These are phyloP conservation scores for Backusella sp. DNA, from an alignment of 192 early-diverging fungal genomes.

Conservation along the genomic window DNA sequence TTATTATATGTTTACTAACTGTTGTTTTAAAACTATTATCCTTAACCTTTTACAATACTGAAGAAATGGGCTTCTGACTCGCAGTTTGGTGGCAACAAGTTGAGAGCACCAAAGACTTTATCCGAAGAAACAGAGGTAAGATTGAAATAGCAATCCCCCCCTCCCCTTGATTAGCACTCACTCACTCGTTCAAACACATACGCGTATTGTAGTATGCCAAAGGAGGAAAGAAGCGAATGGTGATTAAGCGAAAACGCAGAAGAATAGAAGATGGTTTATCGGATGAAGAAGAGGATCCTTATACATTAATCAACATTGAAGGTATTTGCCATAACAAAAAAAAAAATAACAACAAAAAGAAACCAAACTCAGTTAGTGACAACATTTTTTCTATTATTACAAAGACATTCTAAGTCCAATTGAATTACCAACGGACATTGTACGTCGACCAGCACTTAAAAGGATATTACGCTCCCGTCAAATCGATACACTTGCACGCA, in stretches of 20 bases:
- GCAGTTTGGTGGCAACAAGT: constrained; percentile 44
- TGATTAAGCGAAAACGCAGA: constrained; percentile 34
- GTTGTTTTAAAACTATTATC: constrained; percentile 11
- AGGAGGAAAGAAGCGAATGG: constrained; percentile 37
- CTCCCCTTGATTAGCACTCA: constrained; percentile 13
- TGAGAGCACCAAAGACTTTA: constrained; percentile 41
- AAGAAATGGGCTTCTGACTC: constrained; percentile 48
- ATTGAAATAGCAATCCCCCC: constrained; percentile 1
- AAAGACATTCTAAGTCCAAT: constrained; percentile 54
- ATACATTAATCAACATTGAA: constrained; percentile 61
- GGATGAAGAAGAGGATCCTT: constrained; percentile 59
- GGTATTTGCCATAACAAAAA: constrained; percentile 25
- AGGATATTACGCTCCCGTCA: constrained; percentile 53
- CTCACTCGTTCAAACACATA: not conserved
- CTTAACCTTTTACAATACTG: constrained; percentile 40
- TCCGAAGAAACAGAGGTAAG: constrained; percentile 30
- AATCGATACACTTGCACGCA: constrained; percentile 51
- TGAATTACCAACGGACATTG: constrained; percentile 52
- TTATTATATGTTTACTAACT: not conserved
- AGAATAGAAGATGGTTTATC: constrained; percentile 31
- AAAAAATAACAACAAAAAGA: not conserved
- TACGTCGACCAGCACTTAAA: constrained; percentile 44
- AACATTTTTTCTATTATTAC: constrained; percentile 23
- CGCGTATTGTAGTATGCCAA: constrained; percentile 29
- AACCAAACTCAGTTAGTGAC: constrained; percentile 19